These are phyloP conservation scores for Nakazawaea pomicola DNA, from an alignment of 805 yeast species.

Conservation along the genomic window DNA sequence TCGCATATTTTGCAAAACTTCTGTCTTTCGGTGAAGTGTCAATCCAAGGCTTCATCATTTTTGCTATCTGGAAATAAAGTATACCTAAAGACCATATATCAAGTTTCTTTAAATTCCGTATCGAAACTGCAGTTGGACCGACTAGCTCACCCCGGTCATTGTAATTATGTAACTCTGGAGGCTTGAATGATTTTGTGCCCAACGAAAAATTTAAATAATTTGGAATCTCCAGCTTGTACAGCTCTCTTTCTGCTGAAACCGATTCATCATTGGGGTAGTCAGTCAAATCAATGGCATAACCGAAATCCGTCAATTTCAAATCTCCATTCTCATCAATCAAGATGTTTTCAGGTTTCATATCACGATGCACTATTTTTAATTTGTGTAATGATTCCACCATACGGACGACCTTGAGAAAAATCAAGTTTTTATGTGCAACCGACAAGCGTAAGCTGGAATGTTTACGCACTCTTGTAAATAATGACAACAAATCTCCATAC, in stretches of 20 bases:
- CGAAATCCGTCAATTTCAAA: slow-evolving; percentile 45
- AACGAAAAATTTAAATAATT: slow-evolving; percentile 25
- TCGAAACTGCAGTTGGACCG: not conserved
- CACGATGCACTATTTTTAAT: slow-evolving; percentile 41
- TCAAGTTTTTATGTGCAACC: slow-evolving; percentile 34
- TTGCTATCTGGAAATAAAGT: slow-evolving; percentile 38
- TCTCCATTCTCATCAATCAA: slow-evolving; percentile 40
- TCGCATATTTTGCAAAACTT: slow-evolving; percentile 13
- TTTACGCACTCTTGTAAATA: slow-evolving; percentile 34
- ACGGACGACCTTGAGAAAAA: slow-evolving; percentile 48
- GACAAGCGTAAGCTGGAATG: slow-evolving; percentile 24
- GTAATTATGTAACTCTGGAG: slow-evolving; percentile 41
- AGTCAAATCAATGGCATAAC: slow-evolving; percentile 37
- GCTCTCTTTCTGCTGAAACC: not conserved
- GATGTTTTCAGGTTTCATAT: slow-evolving; percentile 51
- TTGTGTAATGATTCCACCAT: slow-evolving; percentile 42
- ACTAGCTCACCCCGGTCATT: slow-evolving; percentile 16
- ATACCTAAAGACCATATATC: slow-evolving; percentile 54
- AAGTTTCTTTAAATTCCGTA: slow-evolving; percentile 27
- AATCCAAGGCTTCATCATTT: slow-evolving; percentile 45
- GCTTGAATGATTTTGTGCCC: slow-evolving; percentile 51
- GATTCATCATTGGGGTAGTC: slow-evolving; percentile 15
- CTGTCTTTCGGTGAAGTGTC: slow-evolving; percentile 28
- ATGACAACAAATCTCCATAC: slow-evolving; percentile 43
- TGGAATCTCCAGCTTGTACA: slow-evolving; percentile 15